phyloP scores from a whole-genome alignment of 2,329 filamentous ascomycete species.

The Colletotrichum sp. region DNA sequence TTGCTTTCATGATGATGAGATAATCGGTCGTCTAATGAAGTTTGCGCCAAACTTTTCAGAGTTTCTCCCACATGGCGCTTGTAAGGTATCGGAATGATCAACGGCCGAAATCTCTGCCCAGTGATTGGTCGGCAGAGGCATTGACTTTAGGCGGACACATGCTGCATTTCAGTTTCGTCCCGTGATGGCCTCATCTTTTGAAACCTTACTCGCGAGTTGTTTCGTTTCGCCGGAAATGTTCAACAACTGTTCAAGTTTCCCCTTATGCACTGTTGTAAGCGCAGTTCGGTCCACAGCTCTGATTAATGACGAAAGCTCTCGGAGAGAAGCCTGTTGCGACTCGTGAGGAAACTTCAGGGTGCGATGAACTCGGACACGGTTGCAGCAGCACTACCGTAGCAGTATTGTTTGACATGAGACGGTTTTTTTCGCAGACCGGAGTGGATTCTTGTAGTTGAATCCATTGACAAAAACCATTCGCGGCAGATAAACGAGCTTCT shows the following conservation, averaged over 20 bases:
- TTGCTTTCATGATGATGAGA: neutral
- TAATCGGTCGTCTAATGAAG: neutral
- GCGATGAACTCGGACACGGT: neutral
- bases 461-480: neutral
- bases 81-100: neutral
- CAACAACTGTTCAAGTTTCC: neutral
- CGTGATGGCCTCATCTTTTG: neutral
- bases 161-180: constrained; percentile 6
- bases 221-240: neutral
- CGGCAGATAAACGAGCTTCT: neutral
- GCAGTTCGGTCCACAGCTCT: neutral
- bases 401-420: neutral
- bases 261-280: neutral
- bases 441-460: neutral
- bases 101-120: neutral
- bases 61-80: neutral
- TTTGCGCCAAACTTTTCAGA: neutral
- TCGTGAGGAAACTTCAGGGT: neutral
- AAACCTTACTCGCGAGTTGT: neutral
- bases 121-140: neutral
- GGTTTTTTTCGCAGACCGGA: neutral
- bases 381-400: neutral
- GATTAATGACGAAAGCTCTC: neutral
- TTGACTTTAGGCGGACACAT: neutral
- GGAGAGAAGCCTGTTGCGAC: neutral